These are phyloP conservation scores for Trichosporon ovoides DNA, from an alignment of 1,284 basidiomycete genomes.

Conservation along the genomic window DNA sequence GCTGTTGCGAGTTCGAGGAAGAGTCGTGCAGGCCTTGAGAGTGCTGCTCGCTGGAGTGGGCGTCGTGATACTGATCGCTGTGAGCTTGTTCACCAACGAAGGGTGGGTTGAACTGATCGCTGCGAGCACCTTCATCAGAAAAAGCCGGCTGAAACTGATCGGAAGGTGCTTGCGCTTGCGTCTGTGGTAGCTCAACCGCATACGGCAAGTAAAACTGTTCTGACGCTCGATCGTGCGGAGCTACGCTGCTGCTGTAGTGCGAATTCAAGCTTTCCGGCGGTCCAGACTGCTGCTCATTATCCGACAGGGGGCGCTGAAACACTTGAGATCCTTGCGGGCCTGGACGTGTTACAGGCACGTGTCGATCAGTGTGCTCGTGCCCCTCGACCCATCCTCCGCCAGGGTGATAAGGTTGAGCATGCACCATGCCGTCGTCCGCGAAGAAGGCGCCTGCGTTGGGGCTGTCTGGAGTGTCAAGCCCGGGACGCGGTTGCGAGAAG, in stretches of 20 bases:
- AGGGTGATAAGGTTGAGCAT: slow-evolving; percentile 2
- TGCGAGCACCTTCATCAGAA: no score
- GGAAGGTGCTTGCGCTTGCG: no score
- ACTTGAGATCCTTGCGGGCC: not conserved
- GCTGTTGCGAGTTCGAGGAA: not conserved
- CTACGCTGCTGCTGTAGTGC: slow-evolving; percentile 4
- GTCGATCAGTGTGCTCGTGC: slow-evolving; percentile 4
- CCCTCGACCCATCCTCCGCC: not conserved
- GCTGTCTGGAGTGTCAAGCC: not conserved
- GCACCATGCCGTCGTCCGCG: not conserved
- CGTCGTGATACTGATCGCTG: not conserved
- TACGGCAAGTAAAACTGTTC: not conserved
- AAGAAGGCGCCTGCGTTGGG: not conserved
- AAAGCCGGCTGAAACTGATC: no score
- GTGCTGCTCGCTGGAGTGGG: not conserved
- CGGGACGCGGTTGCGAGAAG: not conserved
- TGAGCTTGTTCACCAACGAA: not conserved
- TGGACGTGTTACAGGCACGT: not conserved
- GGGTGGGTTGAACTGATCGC: no score
- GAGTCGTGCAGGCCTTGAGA: not conserved
- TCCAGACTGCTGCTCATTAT: not conserved
- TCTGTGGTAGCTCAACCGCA: no score
- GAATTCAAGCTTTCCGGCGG: not conserved
- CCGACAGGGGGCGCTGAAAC: not conserved
- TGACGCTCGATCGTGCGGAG: not conserved